Evolutionary conservation across 345 rosid species (phyloP), one percentile per base, ranked within the genome.

Genomic region (Passiflora organensis): DNA sequence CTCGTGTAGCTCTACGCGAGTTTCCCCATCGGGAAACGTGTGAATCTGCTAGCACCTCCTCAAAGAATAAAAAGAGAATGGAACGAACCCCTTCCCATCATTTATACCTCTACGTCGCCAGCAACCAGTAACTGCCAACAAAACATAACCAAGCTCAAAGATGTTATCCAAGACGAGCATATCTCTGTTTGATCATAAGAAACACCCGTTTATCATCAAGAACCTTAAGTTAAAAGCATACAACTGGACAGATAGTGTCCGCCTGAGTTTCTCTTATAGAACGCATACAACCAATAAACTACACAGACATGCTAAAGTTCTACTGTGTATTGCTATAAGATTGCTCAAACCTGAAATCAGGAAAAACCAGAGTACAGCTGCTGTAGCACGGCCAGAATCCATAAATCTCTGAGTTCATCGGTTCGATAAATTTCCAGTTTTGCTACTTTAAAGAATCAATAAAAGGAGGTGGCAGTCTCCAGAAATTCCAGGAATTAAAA

Each of bases 401-500:
- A 23, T 24, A 32, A 2, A 4, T 56, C n/a, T 22, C 63, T 10
- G 24, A 13, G 18, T 4, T 42, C 37, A 8, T 28, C 1, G 43
- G 43, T 16, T 15, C 11, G 36, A 34, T 56, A 36, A 16, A n/a
- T 43, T 5, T 57, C 54, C 24, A 43, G 51, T 20, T n/a, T n/a
- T 28, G 64, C 20, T 13, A 22, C 46, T 61, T 55, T 82, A 78
- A 82, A 28, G 34, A 28, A 28, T n/a, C n/a, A 25, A 78, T 54
- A 23, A 34, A 44, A 24, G 80, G 86, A 63, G 89, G 78, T 4
- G 98, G 93, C 43, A 91, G 62, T 71, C 65, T 91, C 98, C 98
- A 91, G 75, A 34, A 91, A 75, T 91, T 91, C 96, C 96, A 91
- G 14, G 89, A 62, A 76, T 91, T 91, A 56, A 53, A 91, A 63